Conservation (phyloP, 768 basidiomycete genomes). For the Lanmaoa pseudosensibilis region DNA sequence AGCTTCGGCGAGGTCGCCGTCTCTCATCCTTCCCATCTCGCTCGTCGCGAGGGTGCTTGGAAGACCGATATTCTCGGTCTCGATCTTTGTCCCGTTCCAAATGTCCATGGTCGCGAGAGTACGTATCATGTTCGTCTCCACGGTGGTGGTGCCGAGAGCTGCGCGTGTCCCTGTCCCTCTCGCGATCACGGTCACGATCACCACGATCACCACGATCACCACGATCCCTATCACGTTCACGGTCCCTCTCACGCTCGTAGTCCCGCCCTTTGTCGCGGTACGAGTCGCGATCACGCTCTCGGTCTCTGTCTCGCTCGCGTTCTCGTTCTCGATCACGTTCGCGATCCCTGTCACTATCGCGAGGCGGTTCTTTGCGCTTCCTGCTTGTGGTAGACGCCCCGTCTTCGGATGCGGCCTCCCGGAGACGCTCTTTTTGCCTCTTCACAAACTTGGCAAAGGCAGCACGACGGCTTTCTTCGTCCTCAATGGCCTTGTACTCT, state of each 20-base stretch:
- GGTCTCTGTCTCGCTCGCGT: conserved; percentile 29
- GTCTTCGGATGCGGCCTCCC: conserved; percentile 77
- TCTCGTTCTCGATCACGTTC: conserved; percentile 41
- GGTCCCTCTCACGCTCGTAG: conserved; percentile 41
- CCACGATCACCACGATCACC: too few relatives aligned
- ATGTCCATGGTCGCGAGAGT: conserved; percentile 37
- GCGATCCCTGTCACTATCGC: conserved; percentile 50
- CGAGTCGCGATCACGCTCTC: conserved; percentile 28
- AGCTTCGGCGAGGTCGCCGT: conserved; percentile 42
- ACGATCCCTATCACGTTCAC: conserved; percentile 42
- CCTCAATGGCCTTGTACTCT: conserved; percentile 85
- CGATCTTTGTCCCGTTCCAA: conserved; percentile 37
- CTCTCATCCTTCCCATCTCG: conserved; percentile 55
- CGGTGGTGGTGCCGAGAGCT: conserved; percentile 36
- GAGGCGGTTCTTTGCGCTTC: conserved; percentile 70
- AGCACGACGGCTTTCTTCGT: conserved; percentile 76
- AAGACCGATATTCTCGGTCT: conserved; percentile 43
- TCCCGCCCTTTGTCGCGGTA: conserved; percentile 36
- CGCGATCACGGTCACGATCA: conserved; percentile 44
- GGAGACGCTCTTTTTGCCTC: conserved; percentile 87
- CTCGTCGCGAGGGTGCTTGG: conserved; percentile 54
- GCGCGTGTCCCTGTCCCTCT: conserved; percentile 43
- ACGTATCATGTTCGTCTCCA: conserved; percentile 34
- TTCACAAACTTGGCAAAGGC: conserved; percentile 90
- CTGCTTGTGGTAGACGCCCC: conserved; percentile 78